Evolutionary conservation across 768 basidiomycete species (phyloP).

Genomic region (Termitomyces sp.): DNA sequence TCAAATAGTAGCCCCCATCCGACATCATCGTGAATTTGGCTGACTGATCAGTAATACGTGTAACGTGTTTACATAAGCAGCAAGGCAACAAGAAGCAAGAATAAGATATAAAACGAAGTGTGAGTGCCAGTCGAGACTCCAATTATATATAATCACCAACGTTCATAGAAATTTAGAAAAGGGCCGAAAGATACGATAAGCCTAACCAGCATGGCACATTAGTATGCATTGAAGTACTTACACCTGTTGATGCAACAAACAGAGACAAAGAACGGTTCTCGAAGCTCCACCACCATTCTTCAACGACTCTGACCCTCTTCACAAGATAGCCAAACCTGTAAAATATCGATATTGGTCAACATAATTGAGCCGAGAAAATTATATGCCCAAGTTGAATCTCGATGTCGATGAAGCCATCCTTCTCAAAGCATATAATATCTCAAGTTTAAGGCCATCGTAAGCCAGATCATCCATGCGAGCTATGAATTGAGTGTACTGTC

Average conservation of each 20-base stretch:
- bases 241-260: not conserved
- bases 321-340: not conserved
- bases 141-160: too few relatives aligned
- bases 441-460: conserved; percentile 73
- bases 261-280: not conserved
- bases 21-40: too few relatives aligned
- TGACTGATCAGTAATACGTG: too few relatives aligned
- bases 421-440: conserved; percentile 85
- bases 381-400: conserved; percentile 63
- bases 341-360: not conserved
- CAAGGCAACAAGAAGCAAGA: too few relatives aligned
- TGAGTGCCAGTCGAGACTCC: too few relatives aligned
- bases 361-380: not conserved
- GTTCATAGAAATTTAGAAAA: too few relatives aligned
- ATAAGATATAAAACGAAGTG: too few relatives aligned
- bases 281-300: not conserved
- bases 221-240: too few relatives aligned
- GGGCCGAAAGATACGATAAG: too few relatives aligned
- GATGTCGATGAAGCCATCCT: conserved; percentile 78
- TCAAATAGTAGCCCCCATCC: too few relatives aligned
- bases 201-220: too few relatives aligned
- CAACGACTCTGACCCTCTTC: not conserved
- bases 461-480: conserved; percentile 9
- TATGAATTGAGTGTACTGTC: not conserved
- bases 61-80: too few relatives aligned